Evolutionary conservation across 768 basidiomycete species (phyloP).

Genomic region (Termitomyces sp.): DNA sequence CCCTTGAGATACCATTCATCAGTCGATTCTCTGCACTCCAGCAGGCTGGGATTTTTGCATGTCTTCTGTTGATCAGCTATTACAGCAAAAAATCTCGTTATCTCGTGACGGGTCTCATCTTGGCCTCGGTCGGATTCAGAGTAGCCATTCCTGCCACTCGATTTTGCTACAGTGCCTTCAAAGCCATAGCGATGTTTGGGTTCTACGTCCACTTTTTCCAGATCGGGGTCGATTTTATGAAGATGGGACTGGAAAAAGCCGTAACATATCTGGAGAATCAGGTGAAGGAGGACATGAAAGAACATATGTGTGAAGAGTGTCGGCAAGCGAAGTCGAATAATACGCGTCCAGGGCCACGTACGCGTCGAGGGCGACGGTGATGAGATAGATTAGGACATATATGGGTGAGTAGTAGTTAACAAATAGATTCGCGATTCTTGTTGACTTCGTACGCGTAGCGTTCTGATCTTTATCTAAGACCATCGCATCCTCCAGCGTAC

Average conservation of each 20-base stretch:
- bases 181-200: constrained; percentile 13
- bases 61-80: constrained; percentile 26
- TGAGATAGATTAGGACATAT: no score
- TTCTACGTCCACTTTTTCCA: constrained; percentile 12
- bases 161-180: constrained; percentile 9
- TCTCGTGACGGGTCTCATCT: constrained; percentile 17
- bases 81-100: constrained; percentile 22
- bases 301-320: no score
- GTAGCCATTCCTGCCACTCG: constrained; percentile 7
- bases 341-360: no score
- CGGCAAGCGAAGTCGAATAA: no score
- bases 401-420: no score
- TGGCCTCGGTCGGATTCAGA: constrained; percentile 25
- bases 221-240: constrained; percentile 17
- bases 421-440: no score
- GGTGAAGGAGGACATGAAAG: constrained; percentile 1
- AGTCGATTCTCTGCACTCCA: constrained; percentile 25
- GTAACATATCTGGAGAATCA: background rate
- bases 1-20: constrained; percentile 21
- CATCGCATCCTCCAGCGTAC: no score
- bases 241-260: constrained; percentile 8
- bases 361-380: no score
- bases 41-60: constrained; percentile 23
- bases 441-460: no score
- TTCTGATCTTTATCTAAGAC: no score